Base-by-base conservation (phyloP, 768 basidiomycete species). In the Coprinopsis cinerea region DNA sequence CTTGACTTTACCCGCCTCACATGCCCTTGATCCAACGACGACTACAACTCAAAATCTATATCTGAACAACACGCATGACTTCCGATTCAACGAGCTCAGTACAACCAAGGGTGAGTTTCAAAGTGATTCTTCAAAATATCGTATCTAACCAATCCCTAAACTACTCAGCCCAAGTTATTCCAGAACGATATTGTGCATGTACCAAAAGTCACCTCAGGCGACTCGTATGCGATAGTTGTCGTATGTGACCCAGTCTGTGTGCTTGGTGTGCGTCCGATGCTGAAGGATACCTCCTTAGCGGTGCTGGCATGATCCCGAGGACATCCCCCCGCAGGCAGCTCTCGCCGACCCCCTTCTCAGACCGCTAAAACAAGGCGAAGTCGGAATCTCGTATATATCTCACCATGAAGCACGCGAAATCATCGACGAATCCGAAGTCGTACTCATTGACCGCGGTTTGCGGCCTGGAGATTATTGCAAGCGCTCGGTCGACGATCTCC, bases 241-340 rank as follows among this genome's bases (percentile, higher is more conserved):
- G 89, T 88, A 62, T 52, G 72, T 57, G 5, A 37, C 24, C 26
- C 44, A 17, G 13, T 25, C 35, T 11, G 18, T 40, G 30, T 34
- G 30, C n/a, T n/a, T n/a, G n/a, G n/a, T n/a, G n/a, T n/a, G n/a
- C n/a, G n/a, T n/a, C n/a, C n/a, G n/a, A n/a, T n/a, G n/a, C n/a
- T n/a, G n/a, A n/a, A n/a, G n/a, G n/a, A n/a, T 17, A 22, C 22
- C 32, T 45, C 7, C 61, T 39, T 18, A 93, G 91, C 80, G 88
- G 67, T 89, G 85, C 59, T 93, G 91, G 92, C 85, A 89, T 54
- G 89, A 92, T 62, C 81, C 83, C 9, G 90, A 93, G 55, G 88
- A 90, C 52, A 61, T 79, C 13, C 75, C 74, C 26, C 67, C 72
- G 2, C 62, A 68, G 23, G 66, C 69, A 28, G 64, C 65, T 15